Conservation (phyloP, 768 basidiomycete species). For the Boletus sp. region DNA sequence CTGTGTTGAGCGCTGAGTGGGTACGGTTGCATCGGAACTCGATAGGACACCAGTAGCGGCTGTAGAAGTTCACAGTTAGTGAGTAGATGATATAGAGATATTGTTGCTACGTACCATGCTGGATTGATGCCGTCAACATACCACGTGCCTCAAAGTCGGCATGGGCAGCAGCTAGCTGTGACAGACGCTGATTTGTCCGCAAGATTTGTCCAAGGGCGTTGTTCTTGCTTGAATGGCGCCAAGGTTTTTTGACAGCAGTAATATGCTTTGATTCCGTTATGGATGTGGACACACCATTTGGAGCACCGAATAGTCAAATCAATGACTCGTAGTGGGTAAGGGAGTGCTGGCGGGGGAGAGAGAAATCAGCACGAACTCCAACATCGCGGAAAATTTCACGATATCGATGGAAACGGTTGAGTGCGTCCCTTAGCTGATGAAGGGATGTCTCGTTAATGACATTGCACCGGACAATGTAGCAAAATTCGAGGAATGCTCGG, state of each 20-base stretch:
- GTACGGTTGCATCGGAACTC: not conserved
- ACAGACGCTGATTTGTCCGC: not conserved
- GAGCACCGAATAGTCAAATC: conserved; percentile 33
- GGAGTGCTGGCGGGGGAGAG: conserved; percentile 35
- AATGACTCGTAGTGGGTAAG: conserved; percentile 28
- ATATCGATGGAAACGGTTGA: not conserved
- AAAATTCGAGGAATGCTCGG: not conserved
- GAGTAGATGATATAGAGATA: too few relatives aligned
- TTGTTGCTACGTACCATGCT: too few relatives aligned
- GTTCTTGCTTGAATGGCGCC: conserved; percentile 25
- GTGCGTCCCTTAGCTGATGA: not conserved
- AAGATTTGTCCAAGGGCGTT: conserved; percentile 23
- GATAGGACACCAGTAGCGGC: not conserved
- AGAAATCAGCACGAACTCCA: conserved; percentile 8
- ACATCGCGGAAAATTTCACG: not conserved
- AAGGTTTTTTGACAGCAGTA: conserved; percentile 37
- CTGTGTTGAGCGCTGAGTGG: not conserved
- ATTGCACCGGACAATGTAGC: not conserved
- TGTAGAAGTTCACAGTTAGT: too few relatives aligned
- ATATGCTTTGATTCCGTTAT: conserved; percentile 39
- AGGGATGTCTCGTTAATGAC: not conserved
- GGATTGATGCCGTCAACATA: not conserved
- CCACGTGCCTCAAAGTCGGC: not conserved
- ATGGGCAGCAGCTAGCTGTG: not conserved
- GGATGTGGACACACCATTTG: conserved; percentile 36